phyloP scores from a whole-genome alignment of 805 yeast genomes.

The Barnettozyma salicaria region DNA sequence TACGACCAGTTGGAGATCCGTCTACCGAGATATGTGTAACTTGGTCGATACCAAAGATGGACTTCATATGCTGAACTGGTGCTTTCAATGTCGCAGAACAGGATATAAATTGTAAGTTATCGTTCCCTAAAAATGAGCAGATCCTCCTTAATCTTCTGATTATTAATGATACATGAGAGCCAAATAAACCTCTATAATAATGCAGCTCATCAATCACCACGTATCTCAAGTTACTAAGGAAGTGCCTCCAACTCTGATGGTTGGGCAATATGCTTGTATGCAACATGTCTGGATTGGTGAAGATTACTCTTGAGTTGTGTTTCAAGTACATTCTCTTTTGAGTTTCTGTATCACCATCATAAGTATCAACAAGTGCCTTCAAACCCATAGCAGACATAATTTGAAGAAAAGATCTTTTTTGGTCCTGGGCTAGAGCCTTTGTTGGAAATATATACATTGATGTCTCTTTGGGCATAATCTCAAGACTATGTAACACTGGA shows the following conservation, averaged over 20 bases:
- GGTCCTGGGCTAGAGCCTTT: constrained; percentile 96
- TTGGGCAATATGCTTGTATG: constrained; percentile 81
- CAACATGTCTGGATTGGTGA: constrained; percentile 93
- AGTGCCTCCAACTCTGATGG: constrained; percentile 66
- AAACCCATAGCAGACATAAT: constrained; percentile 46
- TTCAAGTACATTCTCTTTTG: constrained; percentile 49
- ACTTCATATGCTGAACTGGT: constrained; percentile 67
- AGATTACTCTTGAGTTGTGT: constrained; percentile 65
- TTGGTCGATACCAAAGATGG: constrained; percentile 62
- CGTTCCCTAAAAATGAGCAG: constrained; percentile 46
- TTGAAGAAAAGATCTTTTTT: constrained; percentile 68
- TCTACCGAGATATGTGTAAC: constrained; percentile 62
- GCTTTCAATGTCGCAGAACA: constrained; percentile 89
- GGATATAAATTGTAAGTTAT: constrained; percentile 61
- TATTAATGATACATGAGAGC: constrained; percentile 83
- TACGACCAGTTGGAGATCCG: constrained; percentile 84
- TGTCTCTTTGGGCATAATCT: constrained; percentile 41
- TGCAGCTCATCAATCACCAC: constrained; percentile 86
- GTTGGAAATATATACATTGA: constrained; percentile 93
- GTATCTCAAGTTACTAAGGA: constrained; percentile 56
- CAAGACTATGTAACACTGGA: constrained; percentile 56
- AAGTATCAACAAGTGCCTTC: constrained; percentile 61
- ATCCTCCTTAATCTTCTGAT: constrained; percentile 75
- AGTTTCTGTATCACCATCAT: constrained; percentile 87
- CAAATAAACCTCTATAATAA: constrained; percentile 84